Evolutionary conservation across 2,329 filamentous ascomycete species (phyloP).

Genomic region (Fusarium sp.): DNA sequence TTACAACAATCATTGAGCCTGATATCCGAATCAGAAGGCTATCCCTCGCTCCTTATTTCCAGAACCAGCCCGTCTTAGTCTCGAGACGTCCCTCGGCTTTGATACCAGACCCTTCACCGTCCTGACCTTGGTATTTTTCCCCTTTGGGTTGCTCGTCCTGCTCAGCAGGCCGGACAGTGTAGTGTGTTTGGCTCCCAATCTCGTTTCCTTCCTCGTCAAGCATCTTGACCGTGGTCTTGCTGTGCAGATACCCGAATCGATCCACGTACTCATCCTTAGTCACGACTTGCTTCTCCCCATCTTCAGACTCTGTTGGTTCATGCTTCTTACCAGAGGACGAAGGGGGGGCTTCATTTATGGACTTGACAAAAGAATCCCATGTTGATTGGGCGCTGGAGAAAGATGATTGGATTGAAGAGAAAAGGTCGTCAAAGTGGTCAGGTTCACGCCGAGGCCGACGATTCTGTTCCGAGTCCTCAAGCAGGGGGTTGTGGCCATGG

Average conservation of each 20-base stretch:
- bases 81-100: slow-evolving; percentile 36
- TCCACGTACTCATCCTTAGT: slow-evolving; percentile 61
- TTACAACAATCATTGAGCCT: slow-evolving; percentile 26
- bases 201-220: slow-evolving; percentile 61
- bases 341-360: slow-evolving; percentile 47
- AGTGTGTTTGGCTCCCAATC: slow-evolving; percentile 57
- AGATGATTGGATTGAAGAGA: slow-evolving; percentile 55
- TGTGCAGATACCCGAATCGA: slow-evolving; percentile 60
- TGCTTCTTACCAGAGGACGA: slow-evolving; percentile 17
- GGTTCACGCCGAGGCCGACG: slow-evolving; percentile 41
- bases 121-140: slow-evolving; percentile 33
- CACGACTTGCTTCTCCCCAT: slow-evolving; percentile 52
- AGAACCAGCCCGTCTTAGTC: slow-evolving; percentile 58
- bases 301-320: slow-evolving; percentile 22
- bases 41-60: slow-evolving; percentile 51
- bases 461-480: slow-evolving; percentile 24
- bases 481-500: slow-evolving; percentile 16
- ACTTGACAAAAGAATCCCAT: slow-evolving; percentile 59
- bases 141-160: slow-evolving; percentile 31
- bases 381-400: slow-evolving; percentile 57
- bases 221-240: slow-evolving; percentile 58
- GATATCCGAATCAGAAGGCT: slow-evolving; percentile 1
- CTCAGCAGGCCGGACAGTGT: slow-evolving; percentile 52
- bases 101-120: slow-evolving; percentile 20
- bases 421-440: slow-evolving; percentile 61